A percentile compares a stretch with the other conserved stretches of the same genome.
phyloP scores from a whole-genome alignment of 805 yeast species.

The Spathaspora sp. region DNA sequence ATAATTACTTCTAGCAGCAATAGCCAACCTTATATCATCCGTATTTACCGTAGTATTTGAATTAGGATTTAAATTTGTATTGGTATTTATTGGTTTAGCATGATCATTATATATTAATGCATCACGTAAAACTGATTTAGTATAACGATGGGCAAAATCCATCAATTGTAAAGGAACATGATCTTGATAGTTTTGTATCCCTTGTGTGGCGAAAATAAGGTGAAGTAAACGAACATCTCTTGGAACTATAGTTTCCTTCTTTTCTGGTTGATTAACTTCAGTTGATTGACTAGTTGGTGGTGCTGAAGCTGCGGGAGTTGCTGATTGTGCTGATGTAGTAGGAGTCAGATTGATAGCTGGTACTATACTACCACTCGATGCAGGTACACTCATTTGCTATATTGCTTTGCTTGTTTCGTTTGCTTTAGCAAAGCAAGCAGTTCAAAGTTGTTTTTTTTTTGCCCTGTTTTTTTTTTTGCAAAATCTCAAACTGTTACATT shows the following conservation, averaged over 20 bases:
- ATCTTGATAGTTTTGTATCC: conserved; percentile 88
- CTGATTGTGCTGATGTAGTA: neutral
- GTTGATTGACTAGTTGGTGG: neutral
- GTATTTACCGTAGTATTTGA: conserved; percentile 60
- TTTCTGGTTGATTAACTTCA: neutral
- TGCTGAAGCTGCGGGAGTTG: neutral
- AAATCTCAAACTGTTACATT: neutral
- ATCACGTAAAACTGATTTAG: conserved; percentile 81
- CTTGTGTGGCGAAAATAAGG: conserved; percentile 88
- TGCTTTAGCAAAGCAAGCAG: neutral
- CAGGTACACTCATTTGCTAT: neutral
- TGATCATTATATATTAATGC: conserved; percentile 89
- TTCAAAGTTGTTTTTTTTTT: neutral
- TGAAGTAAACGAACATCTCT: conserved; percentile 90
- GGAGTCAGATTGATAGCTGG: neutral
- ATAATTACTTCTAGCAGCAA: conserved; percentile 89
- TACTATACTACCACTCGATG: neutral
- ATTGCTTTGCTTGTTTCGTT: neutral
- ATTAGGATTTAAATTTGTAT: conserved; percentile 26
- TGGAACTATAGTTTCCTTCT: conserved; percentile 46
- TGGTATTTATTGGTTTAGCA: conserved; percentile 40
- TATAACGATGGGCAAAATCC: conserved; percentile 94
- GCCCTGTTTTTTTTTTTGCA: neutral
- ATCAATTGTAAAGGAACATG: conserved; percentile 92
- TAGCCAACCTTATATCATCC: conserved; percentile 89